Evolutionary conservation across 1,284 basidiomycete species (phyloP).

Genomic region (Cryptococcus depauperatus): DNA sequence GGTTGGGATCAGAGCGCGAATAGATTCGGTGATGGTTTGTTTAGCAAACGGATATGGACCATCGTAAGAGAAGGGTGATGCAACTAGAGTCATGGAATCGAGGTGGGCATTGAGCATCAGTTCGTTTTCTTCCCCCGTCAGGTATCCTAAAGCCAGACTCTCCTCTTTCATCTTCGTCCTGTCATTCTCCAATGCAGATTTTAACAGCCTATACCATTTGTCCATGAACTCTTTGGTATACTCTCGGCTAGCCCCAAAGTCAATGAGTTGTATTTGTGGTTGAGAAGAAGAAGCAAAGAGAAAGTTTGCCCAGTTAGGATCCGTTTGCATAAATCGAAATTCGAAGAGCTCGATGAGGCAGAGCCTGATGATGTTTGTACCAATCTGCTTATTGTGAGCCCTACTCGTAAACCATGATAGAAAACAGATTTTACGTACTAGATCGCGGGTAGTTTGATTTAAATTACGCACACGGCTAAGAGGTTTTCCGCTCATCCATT

Average conservation of each 20-base stretch:
- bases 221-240: conserved; percentile 86
- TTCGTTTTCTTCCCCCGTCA: conserved; percentile 80
- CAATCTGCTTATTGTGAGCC: conserved; percentile 55
- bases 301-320: conserved; percentile 98
- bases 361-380: conserved; percentile 69
- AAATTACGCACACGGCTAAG: conserved; percentile 58
- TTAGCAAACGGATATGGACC: conserved; percentile 37
- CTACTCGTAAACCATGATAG: not conserved
- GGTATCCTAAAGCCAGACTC: conserved; percentile 75
- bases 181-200: conserved; percentile 67
- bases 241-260: conserved; percentile 88
- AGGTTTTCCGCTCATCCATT: conserved; percentile 72
- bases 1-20: conserved; percentile 65
- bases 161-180: conserved; percentile 60
- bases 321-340: conserved; percentile 93
- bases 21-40: conserved; percentile 44
- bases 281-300: conserved; percentile 53
- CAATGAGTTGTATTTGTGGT: conserved; percentile 73
- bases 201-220: conserved; percentile 71
- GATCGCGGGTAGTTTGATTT: conserved; percentile 63
- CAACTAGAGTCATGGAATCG: conserved; percentile 63
- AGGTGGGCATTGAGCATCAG: conserved; percentile 84
- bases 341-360: conserved; percentile 85
- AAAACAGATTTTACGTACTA: conserved; percentile 51
- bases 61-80: conserved; percentile 33